Conservation (phyloP, 306 rosid genomes). For the Medicago arabica region DNA sequence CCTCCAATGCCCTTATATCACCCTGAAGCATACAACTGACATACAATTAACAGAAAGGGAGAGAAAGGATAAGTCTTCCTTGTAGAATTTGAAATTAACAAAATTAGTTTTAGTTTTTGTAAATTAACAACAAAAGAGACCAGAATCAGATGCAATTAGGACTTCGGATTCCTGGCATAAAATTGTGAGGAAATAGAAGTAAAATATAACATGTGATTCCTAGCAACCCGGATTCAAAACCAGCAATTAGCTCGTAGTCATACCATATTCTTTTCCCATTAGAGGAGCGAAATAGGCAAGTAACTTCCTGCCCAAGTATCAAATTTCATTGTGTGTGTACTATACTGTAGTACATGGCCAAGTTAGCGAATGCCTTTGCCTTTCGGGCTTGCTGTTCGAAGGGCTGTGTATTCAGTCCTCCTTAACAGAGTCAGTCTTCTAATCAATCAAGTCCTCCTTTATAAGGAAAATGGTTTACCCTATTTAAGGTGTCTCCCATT, state of each 20-base stretch:
- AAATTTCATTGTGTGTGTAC: not conserved
- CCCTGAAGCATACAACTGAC: conserved; percentile 51
- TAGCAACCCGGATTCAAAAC: too few relatives aligned
- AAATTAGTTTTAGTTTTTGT: not conserved
- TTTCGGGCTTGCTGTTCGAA: too few relatives aligned
- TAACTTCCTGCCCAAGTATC: conserved; percentile 6
- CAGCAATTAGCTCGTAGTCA: too few relatives aligned
- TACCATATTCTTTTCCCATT: not conserved
- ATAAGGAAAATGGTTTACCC: too few relatives aligned
- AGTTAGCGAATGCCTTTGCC: too few relatives aligned
- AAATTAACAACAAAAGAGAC: not conserved
- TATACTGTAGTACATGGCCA: too few relatives aligned
- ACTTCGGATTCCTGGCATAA: not conserved
- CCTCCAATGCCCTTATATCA: conserved; percentile 79
- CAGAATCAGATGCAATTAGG: conserved; percentile 1
- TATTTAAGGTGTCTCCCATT: too few relatives aligned
- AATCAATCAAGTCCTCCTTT: too few relatives aligned
- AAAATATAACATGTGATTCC: too few relatives aligned
- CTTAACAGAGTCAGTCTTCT: too few relatives aligned
- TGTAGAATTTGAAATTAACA: not conserved
- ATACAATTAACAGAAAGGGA: not conserved
- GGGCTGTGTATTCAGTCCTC: too few relatives aligned
- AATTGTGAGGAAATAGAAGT: not conserved
- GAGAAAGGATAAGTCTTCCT: not conserved
- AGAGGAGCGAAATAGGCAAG: not conserved